Conservation (phyloP, 1,284 basidiomycete species). For the Sanghuangporus sanghuang region DNA sequence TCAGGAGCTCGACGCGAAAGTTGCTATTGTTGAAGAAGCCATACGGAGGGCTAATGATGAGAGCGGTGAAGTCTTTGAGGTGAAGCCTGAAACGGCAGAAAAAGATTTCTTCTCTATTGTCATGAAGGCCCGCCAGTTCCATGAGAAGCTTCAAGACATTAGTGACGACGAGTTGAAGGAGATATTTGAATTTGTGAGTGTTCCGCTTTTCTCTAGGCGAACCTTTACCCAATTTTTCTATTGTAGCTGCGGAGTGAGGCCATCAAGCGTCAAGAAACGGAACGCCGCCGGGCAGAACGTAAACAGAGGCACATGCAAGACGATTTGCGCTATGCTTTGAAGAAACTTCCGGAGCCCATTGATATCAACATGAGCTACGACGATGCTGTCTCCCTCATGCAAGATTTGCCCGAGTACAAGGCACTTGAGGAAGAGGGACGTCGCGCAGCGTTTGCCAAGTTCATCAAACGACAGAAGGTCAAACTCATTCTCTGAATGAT, state of each 20-base stretch:
- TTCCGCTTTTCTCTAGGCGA: background rate
- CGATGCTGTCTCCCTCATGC: slow-evolving; percentile 68
- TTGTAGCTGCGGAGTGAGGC: slow-evolving; percentile 66
- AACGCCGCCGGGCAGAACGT: slow-evolving; percentile 76
- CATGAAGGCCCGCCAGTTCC: slow-evolving; percentile 39
- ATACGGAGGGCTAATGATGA: slow-evolving; percentile 45
- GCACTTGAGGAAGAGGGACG: slow-evolving; percentile 78
- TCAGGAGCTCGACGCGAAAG: slow-evolving; percentile 77
- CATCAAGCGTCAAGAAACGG: slow-evolving; percentile 72
- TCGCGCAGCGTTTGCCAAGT: slow-evolving; percentile 78
- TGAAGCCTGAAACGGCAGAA: slow-evolving; percentile 53
- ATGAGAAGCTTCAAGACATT: slow-evolving; percentile 43
- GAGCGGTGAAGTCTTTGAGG: slow-evolving; percentile 38
- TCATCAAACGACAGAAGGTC: slow-evolving; percentile 81
- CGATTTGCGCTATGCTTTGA: slow-evolving; percentile 92
- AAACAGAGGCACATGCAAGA: slow-evolving; percentile 86
- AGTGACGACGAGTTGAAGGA: slow-evolving; percentile 50
- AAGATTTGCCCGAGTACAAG: slow-evolving; percentile 78
- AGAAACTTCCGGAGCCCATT: slow-evolving; percentile 78
- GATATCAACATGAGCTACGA: slow-evolving; percentile 75
- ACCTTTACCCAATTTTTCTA: slow-evolving; percentile 13
- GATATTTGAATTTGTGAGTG: slow-evolving; percentile 64
- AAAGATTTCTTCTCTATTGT: slow-evolving; percentile 59
- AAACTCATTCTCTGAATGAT: background rate
- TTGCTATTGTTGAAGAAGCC: slow-evolving; percentile 55